Evolutionary conservation across 768 basidiomycete species (phyloP).

Genomic region (Trametes villosa): DNA sequence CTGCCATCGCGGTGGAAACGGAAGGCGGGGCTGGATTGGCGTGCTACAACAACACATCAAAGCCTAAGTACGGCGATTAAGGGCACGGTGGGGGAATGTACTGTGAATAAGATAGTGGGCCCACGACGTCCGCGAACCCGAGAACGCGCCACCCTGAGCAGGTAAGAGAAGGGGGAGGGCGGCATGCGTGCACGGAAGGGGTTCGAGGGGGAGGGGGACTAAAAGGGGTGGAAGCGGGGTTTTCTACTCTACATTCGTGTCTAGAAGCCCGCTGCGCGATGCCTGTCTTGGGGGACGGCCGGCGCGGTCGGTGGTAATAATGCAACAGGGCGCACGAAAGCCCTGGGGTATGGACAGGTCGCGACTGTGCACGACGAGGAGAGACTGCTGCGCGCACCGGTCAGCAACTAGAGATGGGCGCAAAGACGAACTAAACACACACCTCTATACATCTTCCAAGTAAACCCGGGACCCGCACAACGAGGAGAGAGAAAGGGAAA

Average conservation of each 20-base stretch:
- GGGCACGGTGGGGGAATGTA: slow-evolving; percentile 3
- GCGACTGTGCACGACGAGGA: not conserved
- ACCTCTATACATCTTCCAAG: slow-evolving; percentile 20
- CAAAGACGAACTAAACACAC: not conserved
- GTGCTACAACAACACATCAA: slow-evolving; percentile 20
- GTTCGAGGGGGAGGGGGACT: not conserved
- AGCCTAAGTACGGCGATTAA: slow-evolving; percentile 11
- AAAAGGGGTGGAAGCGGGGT: slow-evolving; percentile 1
- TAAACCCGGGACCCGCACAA: slow-evolving; percentile 10
- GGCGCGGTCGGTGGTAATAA: slow-evolving; percentile 17
- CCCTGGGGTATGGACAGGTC: slow-evolving; percentile 19
- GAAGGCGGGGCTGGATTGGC: slow-evolving; percentile 7
- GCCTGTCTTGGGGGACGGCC: not conserved
- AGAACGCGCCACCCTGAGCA: not conserved
- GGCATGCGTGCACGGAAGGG: not conserved
- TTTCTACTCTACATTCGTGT: slow-evolving; percentile 25
- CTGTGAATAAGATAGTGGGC: not conserved
- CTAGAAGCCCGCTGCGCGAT: slow-evolving; percentile 3
- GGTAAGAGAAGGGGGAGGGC: not conserved
- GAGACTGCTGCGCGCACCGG: slow-evolving; percentile 2
- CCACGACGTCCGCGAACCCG: not conserved
- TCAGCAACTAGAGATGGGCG: not conserved
- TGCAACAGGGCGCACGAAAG: slow-evolving; percentile 17
- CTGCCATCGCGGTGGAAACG: not conserved
- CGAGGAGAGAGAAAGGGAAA: not conserved